Evolutionary conservation across 1,284 basidiomycete species (phyloP), one percentile per base, ranked within the genome.

Genomic region (Leccinum fuscescens): DNA sequence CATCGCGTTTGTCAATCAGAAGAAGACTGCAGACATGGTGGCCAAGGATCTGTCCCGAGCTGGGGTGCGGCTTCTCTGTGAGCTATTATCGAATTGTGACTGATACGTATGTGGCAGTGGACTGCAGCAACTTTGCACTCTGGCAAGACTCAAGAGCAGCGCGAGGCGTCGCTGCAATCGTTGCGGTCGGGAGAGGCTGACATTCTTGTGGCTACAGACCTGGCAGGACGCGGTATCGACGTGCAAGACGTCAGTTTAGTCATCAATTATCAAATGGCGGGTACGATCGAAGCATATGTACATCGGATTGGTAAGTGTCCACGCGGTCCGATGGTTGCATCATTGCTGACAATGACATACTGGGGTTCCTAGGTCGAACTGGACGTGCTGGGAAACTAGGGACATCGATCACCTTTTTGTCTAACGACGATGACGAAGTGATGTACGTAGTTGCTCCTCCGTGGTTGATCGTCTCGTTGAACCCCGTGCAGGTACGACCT

Each of bases 1-100:
- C 70, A 99, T 99, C 66, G 92, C 96, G 12, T 99, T 99, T 77
- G 95, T 98, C 80, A 99, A 98, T 77, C 96, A 98, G 77, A 99
- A 98, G 82, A 96, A 96, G 82, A 96, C 93, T 6, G 96, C 96
- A 51, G 96, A 99, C 72, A 90, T 93, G 86, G 92, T 99, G 22
- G 90, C 93, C 44, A 93, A 93, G 74, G 95, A 97, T 70, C 80
- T 99, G 7, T 86, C 88, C 56, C 89, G 93, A 58, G 90, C 88
- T 42, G 93, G 93, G 48, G 86, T 93, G 73, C 54, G 83, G 78
- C 11, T 48, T 58, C 6, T 54, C 12, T 56, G 39, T 51, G 67
- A 69, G 51, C 20, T 51, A 4, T 27, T n/a, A 24, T 56, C 39
- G 62, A 58, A 62, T 29, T 35, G 60, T 11, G 52, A n/a, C 51